Evolutionary conservation across 2,329 filamentous ascomycete species (phyloP).

Genomic region (Botrytis paeoniae): DNA sequence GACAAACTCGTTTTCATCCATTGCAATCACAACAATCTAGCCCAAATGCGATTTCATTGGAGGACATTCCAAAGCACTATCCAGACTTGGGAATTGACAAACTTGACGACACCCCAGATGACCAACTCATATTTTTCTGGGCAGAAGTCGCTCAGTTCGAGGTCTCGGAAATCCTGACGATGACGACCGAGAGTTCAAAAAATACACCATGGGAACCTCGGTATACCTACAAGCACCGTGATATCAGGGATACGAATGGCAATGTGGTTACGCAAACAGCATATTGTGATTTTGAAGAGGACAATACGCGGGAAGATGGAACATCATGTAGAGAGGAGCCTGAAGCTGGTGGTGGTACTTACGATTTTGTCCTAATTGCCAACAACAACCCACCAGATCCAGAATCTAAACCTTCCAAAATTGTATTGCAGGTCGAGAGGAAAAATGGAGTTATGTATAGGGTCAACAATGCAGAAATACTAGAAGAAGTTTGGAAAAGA

Average conservation of each 20-base stretch:
- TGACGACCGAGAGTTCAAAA: background rate
- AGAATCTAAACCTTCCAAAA: background rate
- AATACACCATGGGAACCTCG: background rate
- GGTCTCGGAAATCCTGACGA: background rate
- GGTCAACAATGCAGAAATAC: background rate
- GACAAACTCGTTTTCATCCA: background rate
- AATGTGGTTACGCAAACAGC: background rate
- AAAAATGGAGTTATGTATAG: background rate
- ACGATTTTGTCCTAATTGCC: conserved; percentile 2
- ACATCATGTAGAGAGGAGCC: background rate
- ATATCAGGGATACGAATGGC: background rate
- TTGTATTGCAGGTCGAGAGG: background rate
- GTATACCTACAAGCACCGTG: background rate
- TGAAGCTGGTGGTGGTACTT: background rate
- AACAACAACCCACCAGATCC: background rate
- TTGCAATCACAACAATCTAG: background rate
- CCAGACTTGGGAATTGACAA: background rate
- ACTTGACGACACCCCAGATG: background rate
- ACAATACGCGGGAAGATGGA: background rate
- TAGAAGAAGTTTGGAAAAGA: background rate
- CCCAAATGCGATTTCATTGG: background rate
- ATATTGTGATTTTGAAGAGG: background rate
- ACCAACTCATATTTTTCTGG: background rate
- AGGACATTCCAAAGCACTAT: background rate
- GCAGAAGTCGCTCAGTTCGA: background rate